Evolutionary conservation across 108 stramenopile species (phyloP).

Genomic region (Mediolabrus comicus): DNA sequence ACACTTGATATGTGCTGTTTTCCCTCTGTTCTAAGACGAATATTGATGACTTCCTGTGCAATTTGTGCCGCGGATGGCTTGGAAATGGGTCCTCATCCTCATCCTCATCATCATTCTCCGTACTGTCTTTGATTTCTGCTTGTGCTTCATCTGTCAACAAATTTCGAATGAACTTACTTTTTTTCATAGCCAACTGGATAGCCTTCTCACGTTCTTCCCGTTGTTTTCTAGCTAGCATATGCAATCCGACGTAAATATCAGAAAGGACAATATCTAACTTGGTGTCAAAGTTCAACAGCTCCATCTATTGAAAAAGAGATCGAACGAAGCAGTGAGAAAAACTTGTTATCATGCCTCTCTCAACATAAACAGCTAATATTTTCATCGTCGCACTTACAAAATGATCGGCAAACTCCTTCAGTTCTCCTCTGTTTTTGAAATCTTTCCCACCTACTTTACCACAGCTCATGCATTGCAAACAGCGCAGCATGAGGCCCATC

Average conservation of each 20-base stretch:
- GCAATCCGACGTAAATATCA: constrained; percentile 17
- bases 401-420: neutral
- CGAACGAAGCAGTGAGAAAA: neutral
- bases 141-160: neutral
- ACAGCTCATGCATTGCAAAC: neutral
- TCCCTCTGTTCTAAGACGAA: neutral
- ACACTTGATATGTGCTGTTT: neutral
- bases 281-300: constrained; percentile 13
- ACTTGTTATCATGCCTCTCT: neutral
- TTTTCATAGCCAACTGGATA: neutral
- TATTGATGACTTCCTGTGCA: neutral
- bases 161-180: neutral
- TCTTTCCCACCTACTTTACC: constrained; percentile 14
- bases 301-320: constrained; percentile 7
- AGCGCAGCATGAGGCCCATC: constrained; percentile 13
- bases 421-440: constrained; percentile 8
- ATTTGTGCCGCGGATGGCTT: neutral
- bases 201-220: constrained; percentile 4
- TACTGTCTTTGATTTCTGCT: neutral
- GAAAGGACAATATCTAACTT: constrained; percentile 11
- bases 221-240: constrained; percentile 16
- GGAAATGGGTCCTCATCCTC: neutral
- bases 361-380: neutral
- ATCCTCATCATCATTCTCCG: neutral
- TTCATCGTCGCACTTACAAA: neutral